Evolutionary conservation across 768 basidiomycete genomes (phyloP).

Genomic region (Crepidotus variabilis): DNA sequence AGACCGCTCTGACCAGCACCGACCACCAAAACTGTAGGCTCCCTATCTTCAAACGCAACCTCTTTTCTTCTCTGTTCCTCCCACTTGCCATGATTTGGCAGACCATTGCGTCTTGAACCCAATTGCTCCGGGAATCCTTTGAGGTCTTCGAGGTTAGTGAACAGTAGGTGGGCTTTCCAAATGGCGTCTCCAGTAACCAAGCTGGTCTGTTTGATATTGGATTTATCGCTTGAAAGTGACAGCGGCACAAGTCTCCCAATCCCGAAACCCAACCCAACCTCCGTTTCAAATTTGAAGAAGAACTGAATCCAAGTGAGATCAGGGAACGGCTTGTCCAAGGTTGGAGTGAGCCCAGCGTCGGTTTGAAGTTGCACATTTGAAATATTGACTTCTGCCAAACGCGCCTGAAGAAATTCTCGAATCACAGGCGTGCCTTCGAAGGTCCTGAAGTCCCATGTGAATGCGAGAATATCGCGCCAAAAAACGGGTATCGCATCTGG

Average conservation of each 20-base stretch:
- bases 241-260: slow-evolving; percentile 51
- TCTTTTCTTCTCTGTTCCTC: slow-evolving; percentile 24
- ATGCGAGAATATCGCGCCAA: slow-evolving; percentile 9
- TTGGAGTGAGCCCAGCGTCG: background rate
- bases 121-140: slow-evolving; percentile 47
- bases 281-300: slow-evolving; percentile 54
- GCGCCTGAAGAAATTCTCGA: slow-evolving; percentile 40
- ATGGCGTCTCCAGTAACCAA: slow-evolving; percentile 13
- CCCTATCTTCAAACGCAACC: slow-evolving; percentile 21
- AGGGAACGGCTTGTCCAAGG: slow-evolving; percentile 36
- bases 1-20: slow-evolving; percentile 70
- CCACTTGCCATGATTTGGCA: slow-evolving; percentile 56
- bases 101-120: slow-evolving; percentile 38
- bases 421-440: slow-evolving; percentile 43
- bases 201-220: too few relatives aligned
- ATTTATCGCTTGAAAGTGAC: slow-evolving; percentile 6
- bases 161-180: slow-evolving; percentile 61
- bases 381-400: slow-evolving; percentile 27
- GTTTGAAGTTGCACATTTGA: slow-evolving; percentile 22
- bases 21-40: slow-evolving; percentile 60
- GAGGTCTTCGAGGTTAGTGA: slow-evolving; percentile 56
- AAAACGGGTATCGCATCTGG: background rate
- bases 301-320: slow-evolving; percentile 57
- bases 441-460: slow-evolving; percentile 53
- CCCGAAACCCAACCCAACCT: slow-evolving; percentile 45